These are phyloP conservation scores for Tuber brumale DNA, from an alignment of 495 filamentous ascomycete species.

Conservation along the genomic window DNA sequence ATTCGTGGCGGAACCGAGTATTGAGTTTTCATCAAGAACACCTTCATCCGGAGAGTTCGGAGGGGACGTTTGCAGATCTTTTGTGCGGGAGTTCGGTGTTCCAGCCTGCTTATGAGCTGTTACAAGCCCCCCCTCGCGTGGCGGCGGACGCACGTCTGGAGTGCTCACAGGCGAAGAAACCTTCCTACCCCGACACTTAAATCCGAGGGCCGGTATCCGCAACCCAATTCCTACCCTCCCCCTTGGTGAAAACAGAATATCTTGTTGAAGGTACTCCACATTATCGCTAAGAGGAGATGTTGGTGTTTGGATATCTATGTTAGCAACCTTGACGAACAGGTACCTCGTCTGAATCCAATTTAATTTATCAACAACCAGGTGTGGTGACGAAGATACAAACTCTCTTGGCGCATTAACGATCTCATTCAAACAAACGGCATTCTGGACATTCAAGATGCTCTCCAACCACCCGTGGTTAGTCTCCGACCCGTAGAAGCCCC, in stretches of 20 bases:
- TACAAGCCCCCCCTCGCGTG: too few species aligned
- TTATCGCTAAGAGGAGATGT: background rate
- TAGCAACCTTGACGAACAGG: constrained; percentile 56
- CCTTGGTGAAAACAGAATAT: background rate
- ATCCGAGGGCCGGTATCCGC: background rate
- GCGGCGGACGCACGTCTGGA: too few species aligned
- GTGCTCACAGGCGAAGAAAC: background rate
- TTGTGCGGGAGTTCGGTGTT: background rate
- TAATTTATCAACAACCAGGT: constrained; percentile 66
- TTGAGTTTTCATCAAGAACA: background rate
- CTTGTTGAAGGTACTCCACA: background rate
- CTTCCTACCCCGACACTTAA: background rate
- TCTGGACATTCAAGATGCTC: constrained; percentile 54
- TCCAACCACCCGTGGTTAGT: constrained; percentile 53
- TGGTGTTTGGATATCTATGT: constrained; percentile 1
- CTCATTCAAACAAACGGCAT: constrained; percentile 74
- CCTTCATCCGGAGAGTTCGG: background rate
- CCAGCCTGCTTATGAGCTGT: background rate
- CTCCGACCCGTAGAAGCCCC: background rate
- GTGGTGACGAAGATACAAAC: constrained; percentile 53
- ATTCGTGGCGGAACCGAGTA: background rate
- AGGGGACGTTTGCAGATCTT: background rate
- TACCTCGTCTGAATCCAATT: constrained; percentile 93
- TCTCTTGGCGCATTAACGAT: constrained; percentile 67
- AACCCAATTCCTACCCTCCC: background rate